Conservation (phyloP, 2,329 filamentous ascomycete species). For the Coniochaeta sp. region DNA sequence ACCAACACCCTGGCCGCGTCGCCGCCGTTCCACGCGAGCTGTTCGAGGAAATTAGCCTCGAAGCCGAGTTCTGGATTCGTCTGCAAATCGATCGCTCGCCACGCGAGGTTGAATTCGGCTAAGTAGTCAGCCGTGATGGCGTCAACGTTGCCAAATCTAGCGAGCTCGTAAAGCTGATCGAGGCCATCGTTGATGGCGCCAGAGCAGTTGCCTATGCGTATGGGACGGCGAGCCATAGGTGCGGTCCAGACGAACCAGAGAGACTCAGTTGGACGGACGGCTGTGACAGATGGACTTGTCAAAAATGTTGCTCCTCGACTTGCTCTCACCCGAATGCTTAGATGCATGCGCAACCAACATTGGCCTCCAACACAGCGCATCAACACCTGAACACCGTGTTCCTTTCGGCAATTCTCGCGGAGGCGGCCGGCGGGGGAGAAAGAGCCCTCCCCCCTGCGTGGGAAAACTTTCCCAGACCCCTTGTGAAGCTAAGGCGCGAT, state of each 20-base stretch:
- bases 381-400: neutral
- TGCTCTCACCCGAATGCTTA: neutral
- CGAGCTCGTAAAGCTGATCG: conserved; percentile 25
- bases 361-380: neutral
- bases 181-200: conserved; percentile 25
- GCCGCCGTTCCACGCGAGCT: conserved; percentile 15
- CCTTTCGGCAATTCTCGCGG: neutral
- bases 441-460: neutral
- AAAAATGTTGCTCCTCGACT: neutral
- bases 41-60: conserved; percentile 20
- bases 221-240: conserved; percentile 15
- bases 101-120: conserved; percentile 21
- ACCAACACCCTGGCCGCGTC: conserved; percentile 13
- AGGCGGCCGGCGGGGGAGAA: neutral
- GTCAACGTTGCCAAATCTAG: conserved; percentile 16
- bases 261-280: neutral
- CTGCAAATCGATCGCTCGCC: conserved; percentile 21
- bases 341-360: neutral
- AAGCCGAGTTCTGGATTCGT: conserved; percentile 19
- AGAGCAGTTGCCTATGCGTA: conserved; percentile 28
- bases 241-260: neutral
- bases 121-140: conserved; percentile 17
- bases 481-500: neutral
- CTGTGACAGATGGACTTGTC: neutral
- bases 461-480: neutral